These are phyloP conservation scores for Mucor saturninus DNA, from an alignment of 371 early-diverging fungal genomes.

Conservation along the genomic window DNA sequence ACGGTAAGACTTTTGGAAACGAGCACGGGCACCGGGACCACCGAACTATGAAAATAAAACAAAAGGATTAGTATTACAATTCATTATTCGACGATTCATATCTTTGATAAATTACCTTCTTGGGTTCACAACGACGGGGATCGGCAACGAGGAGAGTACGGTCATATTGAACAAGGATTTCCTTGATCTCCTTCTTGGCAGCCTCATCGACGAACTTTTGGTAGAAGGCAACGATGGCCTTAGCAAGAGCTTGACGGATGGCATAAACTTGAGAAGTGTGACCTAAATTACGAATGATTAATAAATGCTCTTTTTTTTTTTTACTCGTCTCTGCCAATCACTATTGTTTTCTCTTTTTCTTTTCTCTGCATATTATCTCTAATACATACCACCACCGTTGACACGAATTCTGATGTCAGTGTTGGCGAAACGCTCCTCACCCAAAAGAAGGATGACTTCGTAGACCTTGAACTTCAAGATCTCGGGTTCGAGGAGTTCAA, in stretches of 20 bases:
- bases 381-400: constrained; percentile 90
- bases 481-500: constrained; percentile 96
- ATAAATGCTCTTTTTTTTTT: not conserved
- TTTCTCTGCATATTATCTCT: not conserved
- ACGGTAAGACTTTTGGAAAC: constrained; percentile 98
- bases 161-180: constrained; percentile 95
- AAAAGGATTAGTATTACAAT: too few relatives aligned
- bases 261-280: constrained; percentile 97
- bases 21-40: constrained; percentile 99
- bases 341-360: not conserved
- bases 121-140: constrained; percentile 99
- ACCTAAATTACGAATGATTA: constrained; percentile 27
- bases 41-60: constrained; percentile 75
- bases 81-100: not conserved
- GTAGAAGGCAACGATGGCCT: constrained; percentile 99
- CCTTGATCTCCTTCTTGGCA: constrained; percentile 99
- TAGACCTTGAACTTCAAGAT: constrained; percentile 98
- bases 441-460: constrained; percentile 98
- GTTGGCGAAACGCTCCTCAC: constrained; percentile 94
- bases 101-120: constrained; percentile 72
- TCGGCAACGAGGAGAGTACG: constrained; percentile 99
- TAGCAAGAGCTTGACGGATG: constrained; percentile 99
- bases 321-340: too few relatives aligned
- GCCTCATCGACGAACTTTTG: constrained; percentile 99
- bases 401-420: constrained; percentile 98